Conservation (phyloP, 495 filamentous ascomycete species). For the Tetracladium marchalianum region DNA sequence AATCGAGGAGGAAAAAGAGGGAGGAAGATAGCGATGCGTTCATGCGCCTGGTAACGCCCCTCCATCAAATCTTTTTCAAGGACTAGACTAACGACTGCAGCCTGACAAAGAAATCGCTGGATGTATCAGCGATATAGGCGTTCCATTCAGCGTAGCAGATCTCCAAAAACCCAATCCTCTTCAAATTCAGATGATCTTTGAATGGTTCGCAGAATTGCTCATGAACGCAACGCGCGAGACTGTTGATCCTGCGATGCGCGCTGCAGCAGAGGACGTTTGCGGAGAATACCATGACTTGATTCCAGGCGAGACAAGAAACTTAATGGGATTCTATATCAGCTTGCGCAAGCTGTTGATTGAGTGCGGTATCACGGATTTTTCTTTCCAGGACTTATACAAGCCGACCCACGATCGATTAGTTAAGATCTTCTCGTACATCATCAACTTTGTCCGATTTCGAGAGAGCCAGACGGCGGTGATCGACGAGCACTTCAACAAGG, state of each 20-base stretch:
- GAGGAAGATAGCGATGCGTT: slow-evolving; percentile 77
- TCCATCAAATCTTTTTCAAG: not conserved
- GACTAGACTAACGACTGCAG: slow-evolving; percentile 17
- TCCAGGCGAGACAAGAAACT: slow-evolving; percentile 74
- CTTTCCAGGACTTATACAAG: slow-evolving; percentile 78
- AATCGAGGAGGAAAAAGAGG: slow-evolving; percentile 54
- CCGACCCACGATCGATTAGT: slow-evolving; percentile 80
- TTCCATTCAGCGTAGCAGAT: slow-evolving; percentile 79
- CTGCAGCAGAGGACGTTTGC: slow-evolving; percentile 75
- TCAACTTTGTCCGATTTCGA: slow-evolving; percentile 96
- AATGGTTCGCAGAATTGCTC: slow-evolving; percentile 90
- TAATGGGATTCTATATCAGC: slow-evolving; percentile 86
- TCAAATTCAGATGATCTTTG: slow-evolving; percentile 91
- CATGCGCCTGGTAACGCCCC: slow-evolving; percentile 63
- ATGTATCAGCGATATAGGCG: slow-evolving; percentile 93
- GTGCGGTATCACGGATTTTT: slow-evolving; percentile 89
- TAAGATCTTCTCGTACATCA: slow-evolving; percentile 89
- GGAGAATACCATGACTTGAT: slow-evolving; percentile 73
- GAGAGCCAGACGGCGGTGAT: slow-evolving; percentile 80
- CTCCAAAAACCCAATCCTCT: slow-evolving; percentile 87
- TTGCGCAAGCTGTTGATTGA: slow-evolving; percentile 68
- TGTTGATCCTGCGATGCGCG: slow-evolving; percentile 89
- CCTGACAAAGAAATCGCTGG: slow-evolving; percentile 83
- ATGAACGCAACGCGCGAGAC: slow-evolving; percentile 86
- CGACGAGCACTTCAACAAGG: slow-evolving; percentile 83